A percentile compares a stretch with the other conserved stretches of the same genome.
These are phyloP conservation scores for Melanomma pulvis-pyrius DNA, from an alignment of 495 filamentous ascomycete genomes.

Conservation along the genomic window DNA sequence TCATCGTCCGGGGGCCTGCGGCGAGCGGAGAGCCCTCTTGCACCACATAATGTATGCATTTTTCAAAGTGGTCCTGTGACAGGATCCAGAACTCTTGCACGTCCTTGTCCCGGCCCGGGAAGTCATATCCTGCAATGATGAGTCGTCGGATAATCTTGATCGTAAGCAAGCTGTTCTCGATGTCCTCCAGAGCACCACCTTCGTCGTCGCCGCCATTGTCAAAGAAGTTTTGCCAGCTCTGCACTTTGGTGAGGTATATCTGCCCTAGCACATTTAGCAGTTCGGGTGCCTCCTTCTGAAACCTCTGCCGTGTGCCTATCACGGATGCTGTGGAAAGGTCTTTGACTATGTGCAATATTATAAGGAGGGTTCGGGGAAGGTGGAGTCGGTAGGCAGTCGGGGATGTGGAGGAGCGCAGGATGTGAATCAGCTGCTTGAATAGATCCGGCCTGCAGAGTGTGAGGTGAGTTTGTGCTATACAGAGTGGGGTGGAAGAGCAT, in stretches of 20 bases:
- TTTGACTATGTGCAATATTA: conserved; percentile 84
- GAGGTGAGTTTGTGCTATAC: conserved; percentile 45
- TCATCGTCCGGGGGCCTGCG: conserved; percentile 49
- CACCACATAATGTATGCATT: conserved; percentile 60
- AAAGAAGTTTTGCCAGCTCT: conserved; percentile 69
- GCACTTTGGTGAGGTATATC: conserved; percentile 75
- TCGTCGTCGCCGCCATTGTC: conserved; percentile 59
- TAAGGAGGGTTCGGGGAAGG: conserved; percentile 71
- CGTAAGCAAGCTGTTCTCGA: conserved; percentile 74
- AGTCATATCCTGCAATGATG: conserved; percentile 77
- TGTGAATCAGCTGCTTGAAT: conserved; percentile 39
- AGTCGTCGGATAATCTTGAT: conserved; percentile 81
- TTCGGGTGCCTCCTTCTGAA: conserved; percentile 77
- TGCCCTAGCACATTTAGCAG: conserved; percentile 73
- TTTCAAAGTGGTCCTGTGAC: conserved; percentile 69
- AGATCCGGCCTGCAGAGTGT: conserved; percentile 22
- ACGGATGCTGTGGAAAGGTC: conserved; percentile 81
- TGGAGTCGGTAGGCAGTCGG: conserved; percentile 53
- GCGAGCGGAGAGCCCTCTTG: conserved; percentile 54
- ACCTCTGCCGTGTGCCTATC: conserved; percentile 64
- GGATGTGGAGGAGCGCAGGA: conserved; percentile 58
- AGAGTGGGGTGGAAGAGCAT: not conserved
- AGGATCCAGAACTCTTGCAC: conserved; percentile 77
- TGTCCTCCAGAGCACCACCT: conserved; percentile 58
- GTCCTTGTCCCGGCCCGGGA: conserved; percentile 73